phyloP scores from a whole-genome alignment of 805 yeast genomes.

The Sungouiella blattae region DNA sequence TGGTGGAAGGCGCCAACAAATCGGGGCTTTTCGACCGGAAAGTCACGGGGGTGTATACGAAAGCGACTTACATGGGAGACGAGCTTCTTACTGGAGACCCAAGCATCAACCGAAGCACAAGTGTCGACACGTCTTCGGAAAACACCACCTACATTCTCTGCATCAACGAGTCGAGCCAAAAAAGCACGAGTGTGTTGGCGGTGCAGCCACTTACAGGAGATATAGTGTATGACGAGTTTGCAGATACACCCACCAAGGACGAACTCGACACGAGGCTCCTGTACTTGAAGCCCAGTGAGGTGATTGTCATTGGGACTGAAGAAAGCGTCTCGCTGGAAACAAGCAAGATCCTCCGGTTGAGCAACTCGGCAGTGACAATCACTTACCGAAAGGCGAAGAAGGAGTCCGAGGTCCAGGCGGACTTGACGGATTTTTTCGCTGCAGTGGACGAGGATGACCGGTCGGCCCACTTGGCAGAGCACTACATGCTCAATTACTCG shows the following conservation, averaged over 20 bases:
- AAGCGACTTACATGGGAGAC: slow-evolving; percentile 78
- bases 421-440: slow-evolving; percentile 24
- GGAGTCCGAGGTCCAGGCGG: slow-evolving; percentile 5
- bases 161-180: slow-evolving; percentile 24
- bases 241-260: slow-evolving; percentile 52
- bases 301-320: slow-evolving; percentile 39
- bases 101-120: slow-evolving; percentile 7
- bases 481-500: slow-evolving; percentile 20
- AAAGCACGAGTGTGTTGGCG: slow-evolving; percentile 46
- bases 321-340: slow-evolving; percentile 30
- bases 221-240: slow-evolving; percentile 65
- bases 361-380: slow-evolving; percentile 12
- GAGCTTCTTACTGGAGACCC: slow-evolving; percentile 23
- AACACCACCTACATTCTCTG: slow-evolving; percentile 44
- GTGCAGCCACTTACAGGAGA: slow-evolving; percentile 75
- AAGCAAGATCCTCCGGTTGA: slow-evolving; percentile 13
- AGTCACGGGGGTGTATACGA: slow-evolving; percentile 70
- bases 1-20: slow-evolving; percentile 46
- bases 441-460: slow-evolving; percentile 17
- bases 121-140: slow-evolving; percentile 12
- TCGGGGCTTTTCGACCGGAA: slow-evolving; percentile 59
- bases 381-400: slow-evolving; percentile 3
- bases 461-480: slow-evolving; percentile 19
- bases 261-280: slow-evolving; percentile 71
- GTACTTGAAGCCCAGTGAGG: slow-evolving; percentile 76